Conservation (phyloP, 1,284 basidiomycete species). For the Cutaneotrichosporon sp. region DNA sequence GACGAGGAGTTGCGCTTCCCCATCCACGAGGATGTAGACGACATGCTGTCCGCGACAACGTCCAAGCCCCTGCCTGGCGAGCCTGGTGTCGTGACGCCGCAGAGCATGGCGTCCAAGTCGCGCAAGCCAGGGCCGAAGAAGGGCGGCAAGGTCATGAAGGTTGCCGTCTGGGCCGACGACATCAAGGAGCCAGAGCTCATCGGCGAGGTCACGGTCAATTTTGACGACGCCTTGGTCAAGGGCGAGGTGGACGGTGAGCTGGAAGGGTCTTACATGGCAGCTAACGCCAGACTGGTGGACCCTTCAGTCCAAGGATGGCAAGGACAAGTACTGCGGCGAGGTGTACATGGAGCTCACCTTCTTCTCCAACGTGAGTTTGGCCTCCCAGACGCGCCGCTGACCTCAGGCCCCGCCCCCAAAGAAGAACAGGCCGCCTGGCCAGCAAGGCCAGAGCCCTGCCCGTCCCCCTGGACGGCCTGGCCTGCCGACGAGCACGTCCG, state of each 20-base stretch:
- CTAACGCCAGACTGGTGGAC: conserved; percentile 82
- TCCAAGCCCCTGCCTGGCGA: conserved; percentile 29
- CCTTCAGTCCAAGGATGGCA: conserved; percentile 83
- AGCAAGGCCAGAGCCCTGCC: conserved; percentile 31
- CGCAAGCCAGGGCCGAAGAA: conserved; percentile 47
- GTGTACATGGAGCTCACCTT: conserved; percentile 93
- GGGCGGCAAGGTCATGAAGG: conserved; percentile 66
- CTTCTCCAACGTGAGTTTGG: conserved; percentile 80
- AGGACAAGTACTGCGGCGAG: conserved; percentile 90
- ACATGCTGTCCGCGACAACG: conserved; percentile 60
- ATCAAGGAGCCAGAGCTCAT: conserved; percentile 93
- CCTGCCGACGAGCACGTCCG: conserved; percentile 42
- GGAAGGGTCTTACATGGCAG: conserved; percentile 1
- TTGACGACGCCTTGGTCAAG: conserved; percentile 86
- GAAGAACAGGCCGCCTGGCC: conserved; percentile 27
- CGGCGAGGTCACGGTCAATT: conserved; percentile 83
- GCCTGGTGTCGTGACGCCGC: conserved; percentile 45
- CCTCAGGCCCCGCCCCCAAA: conserved; percentile 39
- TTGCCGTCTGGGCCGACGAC: conserved; percentile 94
- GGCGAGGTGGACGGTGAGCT: conserved; percentile 92
- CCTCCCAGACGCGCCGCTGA: conserved; percentile 4
- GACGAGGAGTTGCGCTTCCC: conserved; percentile 97
- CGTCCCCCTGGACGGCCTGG: conserved; percentile 11
- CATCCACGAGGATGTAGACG: conserved; percentile 76
- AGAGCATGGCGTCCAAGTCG: conserved; percentile 57